Evolutionary conservation across 305 asterid species (phyloP).

Genomic region (Andrographis paniculata): DNA sequence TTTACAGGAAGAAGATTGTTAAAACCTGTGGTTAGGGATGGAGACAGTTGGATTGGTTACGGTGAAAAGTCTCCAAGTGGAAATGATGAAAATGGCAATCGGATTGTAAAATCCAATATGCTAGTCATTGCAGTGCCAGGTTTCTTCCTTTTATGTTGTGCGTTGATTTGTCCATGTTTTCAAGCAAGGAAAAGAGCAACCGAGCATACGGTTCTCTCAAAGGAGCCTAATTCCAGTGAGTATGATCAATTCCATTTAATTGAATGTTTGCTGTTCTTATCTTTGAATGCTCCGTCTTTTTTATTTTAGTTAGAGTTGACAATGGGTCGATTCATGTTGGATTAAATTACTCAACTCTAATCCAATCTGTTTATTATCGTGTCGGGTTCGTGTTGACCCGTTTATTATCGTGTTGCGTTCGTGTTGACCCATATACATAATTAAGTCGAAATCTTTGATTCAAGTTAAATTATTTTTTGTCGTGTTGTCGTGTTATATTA

Average conservation of each 20-base stretch:
- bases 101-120: constrained; percentile 34
- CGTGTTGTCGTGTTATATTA: too few species aligned
- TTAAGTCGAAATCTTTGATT: too few species aligned
- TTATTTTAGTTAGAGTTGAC: too few species aligned
- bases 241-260: constrained; percentile 14
- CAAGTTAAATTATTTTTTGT: too few species aligned
- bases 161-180: constrained; percentile 75
- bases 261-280: too few species aligned
- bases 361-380: too few species aligned
- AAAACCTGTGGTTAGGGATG: constrained; percentile 35
- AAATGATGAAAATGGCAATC: constrained; percentile 25
- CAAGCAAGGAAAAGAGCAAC: constrained; percentile 60
- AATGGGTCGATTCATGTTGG: too few species aligned
- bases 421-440: too few species aligned
- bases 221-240: constrained; percentile 79
- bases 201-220: constrained; percentile 45
- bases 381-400: too few species aligned
- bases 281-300: too few species aligned
- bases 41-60: constrained; percentile 21
- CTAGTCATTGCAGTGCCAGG: constrained; percentile 64
- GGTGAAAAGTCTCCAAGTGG: constrained; percentile 21
- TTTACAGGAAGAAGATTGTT: constrained; percentile 42
- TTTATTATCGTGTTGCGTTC: too few species aligned
- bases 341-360: too few species aligned
- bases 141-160: constrained; percentile 59